Conservation (phyloP, 2,329 filamentous ascomycete genomes). For the Penicillium corylophilum region DNA sequence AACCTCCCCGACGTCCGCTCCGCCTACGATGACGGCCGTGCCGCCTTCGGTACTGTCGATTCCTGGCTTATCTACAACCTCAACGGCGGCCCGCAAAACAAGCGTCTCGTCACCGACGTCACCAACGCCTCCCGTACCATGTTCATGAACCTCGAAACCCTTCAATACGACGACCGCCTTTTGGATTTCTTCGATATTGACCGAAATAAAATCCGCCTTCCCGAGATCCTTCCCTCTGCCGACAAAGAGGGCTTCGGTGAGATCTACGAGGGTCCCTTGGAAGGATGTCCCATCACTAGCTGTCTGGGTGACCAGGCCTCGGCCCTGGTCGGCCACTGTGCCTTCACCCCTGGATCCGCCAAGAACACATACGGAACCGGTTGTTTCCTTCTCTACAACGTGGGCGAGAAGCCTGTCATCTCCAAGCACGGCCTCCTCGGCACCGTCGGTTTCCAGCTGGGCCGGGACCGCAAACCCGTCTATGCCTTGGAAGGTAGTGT, state of each 20-base stretch:
- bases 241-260: conserved; percentile 70
- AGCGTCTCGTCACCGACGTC: conserved; percentile 77
- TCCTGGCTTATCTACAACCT: conserved; percentile 84
- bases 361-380: conserved; percentile 93
- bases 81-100: conserved; percentile 65
- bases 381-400: conserved; percentile 85
- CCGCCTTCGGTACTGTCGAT: conserved; percentile 86
- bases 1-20: conserved; percentile 68
- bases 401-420: conserved; percentile 79
- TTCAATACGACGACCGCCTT: conserved; percentile 75
- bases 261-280: conserved; percentile 63
- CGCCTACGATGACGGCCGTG: conserved; percentile 71
- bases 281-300: conserved; percentile 73
- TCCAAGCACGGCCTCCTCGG: conserved; percentile 78
- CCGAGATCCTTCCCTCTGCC: conserved; percentile 81
- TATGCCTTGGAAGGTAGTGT: conserved; percentile 85
- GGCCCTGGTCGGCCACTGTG: conserved; percentile 80
- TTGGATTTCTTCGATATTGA: conserved; percentile 79
- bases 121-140: conserved; percentile 89
- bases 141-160: conserved; percentile 85
- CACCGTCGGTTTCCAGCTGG: conserved; percentile 82
- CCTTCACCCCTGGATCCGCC: conserved; percentile 75
- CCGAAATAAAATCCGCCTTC: conserved; percentile 67
- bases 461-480: conserved; percentile 60
- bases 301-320: conserved; percentile 85